A percentile compares a stretch with the other conserved stretches of the same genome.
These are phyloP conservation scores for Xylaria digitata DNA, from an alignment of 2,329 filamentous ascomycete genomes.

Conservation along the genomic window DNA sequence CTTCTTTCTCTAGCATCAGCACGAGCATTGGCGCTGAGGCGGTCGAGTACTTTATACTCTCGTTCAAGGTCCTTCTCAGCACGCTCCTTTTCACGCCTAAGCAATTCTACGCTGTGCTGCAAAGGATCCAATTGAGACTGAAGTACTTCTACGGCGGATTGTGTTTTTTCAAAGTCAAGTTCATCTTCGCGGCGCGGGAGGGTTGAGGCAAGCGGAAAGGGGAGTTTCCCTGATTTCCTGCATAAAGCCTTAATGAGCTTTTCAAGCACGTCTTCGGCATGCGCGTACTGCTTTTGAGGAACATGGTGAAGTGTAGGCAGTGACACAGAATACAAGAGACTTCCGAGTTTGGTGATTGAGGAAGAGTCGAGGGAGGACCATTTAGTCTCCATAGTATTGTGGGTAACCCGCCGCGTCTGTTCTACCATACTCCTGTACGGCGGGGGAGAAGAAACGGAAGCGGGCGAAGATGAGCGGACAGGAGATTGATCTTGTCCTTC, in stretches of 20 bases:
- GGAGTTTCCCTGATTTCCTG: constrained; percentile 69
- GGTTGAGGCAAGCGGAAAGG: constrained; percentile 70
- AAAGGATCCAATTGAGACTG: constrained; percentile 71
- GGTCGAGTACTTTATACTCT: constrained; percentile 64
- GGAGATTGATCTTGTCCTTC: constrained; percentile 30
- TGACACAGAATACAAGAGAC: constrained; percentile 68
- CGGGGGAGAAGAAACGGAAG: constrained; percentile 43
- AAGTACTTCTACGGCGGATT: constrained; percentile 67
- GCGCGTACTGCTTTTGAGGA: constrained; percentile 59
- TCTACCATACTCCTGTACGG: constrained; percentile 64
- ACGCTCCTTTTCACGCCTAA: constrained; percentile 67
- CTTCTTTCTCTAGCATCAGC: constrained; percentile 64
- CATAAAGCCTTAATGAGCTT: constrained; percentile 66
- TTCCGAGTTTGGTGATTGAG: constrained; percentile 66
- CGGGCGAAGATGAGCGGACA: constrained; percentile 43
- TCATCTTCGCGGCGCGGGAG: constrained; percentile 65
- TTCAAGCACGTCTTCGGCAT: constrained; percentile 67
- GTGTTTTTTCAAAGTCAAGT: constrained; percentile 73
- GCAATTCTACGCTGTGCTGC: constrained; percentile 70
- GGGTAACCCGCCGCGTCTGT: constrained; percentile 66
- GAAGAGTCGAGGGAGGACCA: constrained; percentile 69
- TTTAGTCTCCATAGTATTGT: constrained; percentile 73
- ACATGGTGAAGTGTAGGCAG: constrained; percentile 71
- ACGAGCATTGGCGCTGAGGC: constrained; percentile 67
- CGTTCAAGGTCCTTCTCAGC: constrained; percentile 66